Conservation (phyloP, 2,329 filamentous ascomycete species). For the Cadophora malorum region DNA sequence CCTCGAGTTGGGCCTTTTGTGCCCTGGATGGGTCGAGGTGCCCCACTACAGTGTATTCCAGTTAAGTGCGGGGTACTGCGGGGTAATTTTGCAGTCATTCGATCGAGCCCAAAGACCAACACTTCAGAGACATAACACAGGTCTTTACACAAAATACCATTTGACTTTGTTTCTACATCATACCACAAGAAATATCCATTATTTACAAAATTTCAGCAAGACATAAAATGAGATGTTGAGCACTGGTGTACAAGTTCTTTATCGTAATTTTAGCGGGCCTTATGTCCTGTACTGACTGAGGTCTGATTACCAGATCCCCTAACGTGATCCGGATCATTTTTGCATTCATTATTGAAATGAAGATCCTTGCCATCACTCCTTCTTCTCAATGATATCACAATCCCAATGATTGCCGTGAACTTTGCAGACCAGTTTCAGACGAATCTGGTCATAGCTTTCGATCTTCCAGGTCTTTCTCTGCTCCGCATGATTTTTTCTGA, state of each 20-base stretch:
- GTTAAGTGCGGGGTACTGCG: background rate
- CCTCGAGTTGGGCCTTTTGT: no score
- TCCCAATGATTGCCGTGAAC: background rate
- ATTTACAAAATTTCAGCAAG: no score
- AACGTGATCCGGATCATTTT: no score
- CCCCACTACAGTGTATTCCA: background rate
- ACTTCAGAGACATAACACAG: background rate
- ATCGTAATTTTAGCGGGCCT: no score
- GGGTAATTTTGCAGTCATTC: background rate
- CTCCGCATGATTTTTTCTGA: background rate
- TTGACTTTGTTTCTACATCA: background rate
- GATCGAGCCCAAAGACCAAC: background rate
- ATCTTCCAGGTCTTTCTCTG: background rate
- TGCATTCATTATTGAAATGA: no score
- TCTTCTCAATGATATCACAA: background rate
- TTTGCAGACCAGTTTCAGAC: background rate
- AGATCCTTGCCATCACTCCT: background rate
- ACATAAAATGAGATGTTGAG: no score
- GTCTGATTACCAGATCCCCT: no score
- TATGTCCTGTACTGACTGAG: no score
- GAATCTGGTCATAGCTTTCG: background rate
- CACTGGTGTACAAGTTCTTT: no score
- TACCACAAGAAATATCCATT: no score
- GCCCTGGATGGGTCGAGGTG: no score
- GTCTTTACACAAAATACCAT: background rate